Evolutionary conservation across 1,284 basidiomycete genomes (phyloP).

Genomic region (Fomitopsis palustris): DNA sequence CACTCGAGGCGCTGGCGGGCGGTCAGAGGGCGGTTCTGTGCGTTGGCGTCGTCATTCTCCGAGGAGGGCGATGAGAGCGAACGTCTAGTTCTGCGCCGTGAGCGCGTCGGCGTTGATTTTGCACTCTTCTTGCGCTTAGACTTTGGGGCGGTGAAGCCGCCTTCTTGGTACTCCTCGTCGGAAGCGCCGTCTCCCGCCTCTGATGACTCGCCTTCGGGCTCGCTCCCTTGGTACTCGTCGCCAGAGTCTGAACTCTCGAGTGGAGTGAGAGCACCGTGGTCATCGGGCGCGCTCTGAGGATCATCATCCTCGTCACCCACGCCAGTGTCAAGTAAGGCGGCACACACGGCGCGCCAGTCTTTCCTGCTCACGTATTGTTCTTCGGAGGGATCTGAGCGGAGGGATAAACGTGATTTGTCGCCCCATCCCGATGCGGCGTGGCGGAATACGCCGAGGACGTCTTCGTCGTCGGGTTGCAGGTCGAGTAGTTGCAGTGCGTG

Average conservation of each 20-base stretch:
- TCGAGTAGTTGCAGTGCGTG: conserved; percentile 60
- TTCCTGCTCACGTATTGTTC: conserved; percentile 44
- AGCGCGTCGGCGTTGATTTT: conserved; percentile 14
- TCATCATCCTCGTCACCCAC: conserved; percentile 27
- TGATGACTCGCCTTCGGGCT: conserved; percentile 14
- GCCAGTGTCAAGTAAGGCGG: conserved; percentile 46
- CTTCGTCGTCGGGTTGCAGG: conserved; percentile 61
- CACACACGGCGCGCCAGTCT: conserved; percentile 75
- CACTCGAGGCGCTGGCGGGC: conserved; percentile 51
- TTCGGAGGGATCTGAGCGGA: conserved; percentile 16
- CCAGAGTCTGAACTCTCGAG: conserved; percentile 17
- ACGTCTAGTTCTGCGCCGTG: conserved; percentile 1
- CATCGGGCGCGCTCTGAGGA: conserved; percentile 21
- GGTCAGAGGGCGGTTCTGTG: conserved; percentile 31
- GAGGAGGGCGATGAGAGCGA: conserved; percentile 1
- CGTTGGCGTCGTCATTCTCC: conserved; percentile 12
- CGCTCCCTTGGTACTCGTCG: conserved; percentile 26
- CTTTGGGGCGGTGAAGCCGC: conserved; percentile 16
- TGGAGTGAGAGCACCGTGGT: conserved; percentile 16
- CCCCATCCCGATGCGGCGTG: conserved; percentile 72
- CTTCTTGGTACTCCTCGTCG: conserved; percentile 32
- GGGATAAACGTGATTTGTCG: neutral
- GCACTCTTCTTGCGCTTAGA: conserved; percentile 14
- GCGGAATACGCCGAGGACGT: conserved; percentile 63
- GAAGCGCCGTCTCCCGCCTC: conserved; percentile 20